Percentiles rank a stretch among this genome's conserved stretches.
phyloP scores from a whole-genome alignment of 176 grass and related monocot genomes.

The Aegilops umbellulata region DNA sequence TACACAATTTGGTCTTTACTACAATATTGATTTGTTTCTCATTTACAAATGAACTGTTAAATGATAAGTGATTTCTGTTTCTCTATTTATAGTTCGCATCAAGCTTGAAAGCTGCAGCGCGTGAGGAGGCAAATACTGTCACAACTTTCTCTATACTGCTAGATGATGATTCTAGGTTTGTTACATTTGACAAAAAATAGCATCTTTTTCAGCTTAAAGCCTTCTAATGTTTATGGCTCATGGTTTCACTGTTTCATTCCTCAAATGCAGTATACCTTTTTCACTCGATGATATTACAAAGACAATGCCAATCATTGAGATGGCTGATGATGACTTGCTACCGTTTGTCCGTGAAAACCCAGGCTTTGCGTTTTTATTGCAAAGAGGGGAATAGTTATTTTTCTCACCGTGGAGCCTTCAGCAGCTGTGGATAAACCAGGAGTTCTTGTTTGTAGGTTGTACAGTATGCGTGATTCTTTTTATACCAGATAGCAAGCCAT shows the following conservation, averaged over 20 bases:
- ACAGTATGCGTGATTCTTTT: constrained; percentile 51
- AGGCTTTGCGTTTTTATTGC: constrained; percentile 91
- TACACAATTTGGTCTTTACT: not conserved
- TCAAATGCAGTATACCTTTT: constrained; percentile 79
- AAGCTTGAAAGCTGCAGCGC: constrained; percentile 55
- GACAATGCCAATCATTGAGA: constrained; percentile 66
- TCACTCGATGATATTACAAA: constrained; percentile 84
- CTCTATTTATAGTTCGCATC: constrained; percentile 51
- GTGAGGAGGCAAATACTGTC: constrained; percentile 56
- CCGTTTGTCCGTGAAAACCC: constrained; percentile 70
- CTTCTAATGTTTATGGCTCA: constrained; percentile 12
- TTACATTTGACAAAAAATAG: constrained; percentile 21
- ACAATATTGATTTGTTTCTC: constrained; percentile 17
- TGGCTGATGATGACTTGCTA: constrained; percentile 64
- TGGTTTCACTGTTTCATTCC: constrained; percentile 16
- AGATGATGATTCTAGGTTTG: constrained; percentile 82
- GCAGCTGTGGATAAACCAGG: constrained; percentile 50
- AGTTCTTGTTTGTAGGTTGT: constrained; percentile 40
- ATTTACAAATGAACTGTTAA: constrained; percentile 9
- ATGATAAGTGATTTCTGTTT: not conserved
- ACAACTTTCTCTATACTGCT: constrained; percentile 62
- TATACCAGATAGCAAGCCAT: constrained; percentile 38
- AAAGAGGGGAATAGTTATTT: constrained; percentile 59
- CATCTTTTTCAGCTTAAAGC: not conserved
- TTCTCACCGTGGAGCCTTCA: constrained; percentile 16